Percentiles rank a stretch among this genome's conserved stretches.
Conservation (phyloP, 257 asterid genomes). For the Primulina huaijiensis region DNA sequence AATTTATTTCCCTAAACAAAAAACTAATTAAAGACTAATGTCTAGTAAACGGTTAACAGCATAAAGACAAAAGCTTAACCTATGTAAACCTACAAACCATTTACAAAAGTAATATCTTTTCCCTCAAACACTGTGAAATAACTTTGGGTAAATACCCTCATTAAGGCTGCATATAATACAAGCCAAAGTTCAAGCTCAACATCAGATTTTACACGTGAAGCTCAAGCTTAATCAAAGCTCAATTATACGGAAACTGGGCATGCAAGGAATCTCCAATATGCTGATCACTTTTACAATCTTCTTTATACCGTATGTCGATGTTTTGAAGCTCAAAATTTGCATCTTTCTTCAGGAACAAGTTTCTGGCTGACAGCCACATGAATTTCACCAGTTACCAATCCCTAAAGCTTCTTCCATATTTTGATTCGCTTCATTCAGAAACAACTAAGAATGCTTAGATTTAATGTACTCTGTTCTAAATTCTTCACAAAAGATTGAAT, state of each 20-base stretch:
- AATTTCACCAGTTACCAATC: background rate
- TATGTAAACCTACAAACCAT: background rate
- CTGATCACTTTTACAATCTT: no score
- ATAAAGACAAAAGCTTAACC: no score
- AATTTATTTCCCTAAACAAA: no score
- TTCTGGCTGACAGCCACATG: background rate
- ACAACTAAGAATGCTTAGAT: background rate
- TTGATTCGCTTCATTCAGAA: background rate
- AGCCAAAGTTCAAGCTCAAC: background rate
- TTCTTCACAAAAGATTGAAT: background rate
- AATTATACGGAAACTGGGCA: background rate
- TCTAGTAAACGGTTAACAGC: no score
- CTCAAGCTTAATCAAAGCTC: background rate
- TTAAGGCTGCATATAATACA: background rate
- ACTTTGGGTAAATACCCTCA: background rate
- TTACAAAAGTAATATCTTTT: background rate
- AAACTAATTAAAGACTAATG: no score
- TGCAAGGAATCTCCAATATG: background rate
- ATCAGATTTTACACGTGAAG: background rate
- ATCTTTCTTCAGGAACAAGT: background rate
- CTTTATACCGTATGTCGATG: background rate
- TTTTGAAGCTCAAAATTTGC: background rate
- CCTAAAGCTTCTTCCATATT: background rate
- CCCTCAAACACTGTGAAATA: background rate
- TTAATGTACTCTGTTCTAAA: background rate